Conservation (phyloP, 768 basidiomycete species). For the Lenzites betulinus region DNA sequence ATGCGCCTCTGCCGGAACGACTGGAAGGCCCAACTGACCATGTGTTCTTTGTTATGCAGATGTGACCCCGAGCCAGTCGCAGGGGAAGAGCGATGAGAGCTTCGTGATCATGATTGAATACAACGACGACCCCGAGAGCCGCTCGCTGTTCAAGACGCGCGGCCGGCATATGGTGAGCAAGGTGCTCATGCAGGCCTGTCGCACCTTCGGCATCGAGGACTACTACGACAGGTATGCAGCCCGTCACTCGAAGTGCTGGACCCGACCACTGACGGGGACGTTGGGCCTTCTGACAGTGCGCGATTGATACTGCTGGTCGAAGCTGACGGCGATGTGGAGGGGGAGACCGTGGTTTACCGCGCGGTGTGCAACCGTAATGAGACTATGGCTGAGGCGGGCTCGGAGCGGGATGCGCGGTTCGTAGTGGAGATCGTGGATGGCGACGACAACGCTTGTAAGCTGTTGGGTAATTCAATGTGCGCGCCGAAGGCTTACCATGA, state of each 20-base stretch:
- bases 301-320: conserved; percentile 18
- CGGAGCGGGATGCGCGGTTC: conserved; percentile 19
- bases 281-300: background rate
- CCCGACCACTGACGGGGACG: no score
- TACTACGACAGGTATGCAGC: conserved; percentile 17
- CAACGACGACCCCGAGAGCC: conserved; percentile 20
- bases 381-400: conserved; percentile 25
- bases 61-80: background rate
- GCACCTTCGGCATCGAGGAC: conserved; percentile 39
- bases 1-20: background rate
- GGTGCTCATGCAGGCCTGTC: conserved; percentile 44
- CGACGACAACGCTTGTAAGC: conserved; percentile 1
- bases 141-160: conserved; percentile 43
- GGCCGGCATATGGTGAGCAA: conserved; percentile 44
- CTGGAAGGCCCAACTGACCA: background rate
- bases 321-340: conserved; percentile 13
- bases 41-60: background rate
- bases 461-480: background rate
- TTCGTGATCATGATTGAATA: conserved; percentile 26
- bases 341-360: conserved; percentile 17
- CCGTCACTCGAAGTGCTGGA: background rate
- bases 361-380: conserved; percentile 16
- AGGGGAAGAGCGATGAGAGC: conserved; percentile 16
- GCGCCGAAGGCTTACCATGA: background rate
- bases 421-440: conserved; percentile 14